Percentiles rank a stretch among this genome's conserved stretches.
Evolutionary conservation across 257 asterid genomes (phyloP).

Genomic region (Paulownia fortunei): DNA sequence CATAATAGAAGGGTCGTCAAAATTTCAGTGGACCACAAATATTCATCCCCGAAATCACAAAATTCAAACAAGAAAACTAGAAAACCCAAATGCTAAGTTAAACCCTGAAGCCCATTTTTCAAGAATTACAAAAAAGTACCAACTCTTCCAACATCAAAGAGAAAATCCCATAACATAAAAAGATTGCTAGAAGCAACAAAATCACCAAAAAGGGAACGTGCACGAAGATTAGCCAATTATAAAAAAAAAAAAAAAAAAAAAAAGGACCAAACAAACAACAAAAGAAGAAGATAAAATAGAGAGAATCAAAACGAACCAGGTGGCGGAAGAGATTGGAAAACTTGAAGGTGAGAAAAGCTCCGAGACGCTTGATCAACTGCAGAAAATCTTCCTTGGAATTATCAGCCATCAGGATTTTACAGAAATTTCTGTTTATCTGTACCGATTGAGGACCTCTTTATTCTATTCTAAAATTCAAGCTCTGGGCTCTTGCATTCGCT

Average conservation of each 20-base stretch:
- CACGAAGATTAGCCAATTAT: slow-evolving; percentile 12
- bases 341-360: slow-evolving; percentile 69
- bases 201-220: slow-evolving; percentile 19
- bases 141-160: not conserved
- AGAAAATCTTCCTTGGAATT: slow-evolving; percentile 68
- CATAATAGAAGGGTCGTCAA: not conserved
- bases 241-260: not conserved
- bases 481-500: slow-evolving; percentile 28
- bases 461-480: slow-evolving; percentile 16
- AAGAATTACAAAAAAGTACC: not conserved
- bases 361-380: slow-evolving; percentile 75
- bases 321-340: slow-evolving; percentile 61
- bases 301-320: slow-evolving; percentile 48
- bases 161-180: not conserved
- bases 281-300: not conserved
- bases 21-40: not conserved
- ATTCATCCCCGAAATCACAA: slow-evolving; percentile 3
- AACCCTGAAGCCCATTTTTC: not conserved
- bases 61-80: slow-evolving; percentile 14
- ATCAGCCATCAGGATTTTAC: slow-evolving; percentile 65
- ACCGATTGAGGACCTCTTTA: slow-evolving; percentile 28
- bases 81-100: slow-evolving; percentile 14
- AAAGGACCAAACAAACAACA: slow-evolving; percentile 11
- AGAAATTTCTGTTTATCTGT: not conserved
- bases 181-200: not conserved